A percentile compares a stretch with the other conserved stretches of the same genome.
Conservation (phyloP, 495 filamentous ascomycete genomes). For the Lineolata rhizophorae region DNA sequence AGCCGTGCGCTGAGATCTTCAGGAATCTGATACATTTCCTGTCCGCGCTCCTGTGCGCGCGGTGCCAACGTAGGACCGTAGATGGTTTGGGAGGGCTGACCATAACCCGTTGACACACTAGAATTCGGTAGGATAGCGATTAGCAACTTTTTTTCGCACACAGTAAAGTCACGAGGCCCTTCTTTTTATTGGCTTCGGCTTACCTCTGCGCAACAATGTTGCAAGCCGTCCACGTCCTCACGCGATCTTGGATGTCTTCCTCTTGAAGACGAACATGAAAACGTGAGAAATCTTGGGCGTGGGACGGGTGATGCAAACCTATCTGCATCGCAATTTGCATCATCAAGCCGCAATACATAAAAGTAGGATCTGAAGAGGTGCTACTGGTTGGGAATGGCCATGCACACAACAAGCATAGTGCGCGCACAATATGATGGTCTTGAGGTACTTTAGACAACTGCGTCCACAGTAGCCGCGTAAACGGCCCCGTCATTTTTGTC, state of each 20-base stretch:
- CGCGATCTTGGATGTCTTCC: constrained; percentile 65
- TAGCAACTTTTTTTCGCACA: not conserved
- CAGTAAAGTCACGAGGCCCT: not conserved
- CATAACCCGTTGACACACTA: constrained; percentile 70
- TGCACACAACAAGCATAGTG: constrained; percentile 67
- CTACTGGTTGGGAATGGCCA: constrained; percentile 82
- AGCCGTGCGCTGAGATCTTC: constrained; percentile 44
- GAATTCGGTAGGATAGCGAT: not conserved
- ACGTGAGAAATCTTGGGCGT: constrained; percentile 76
- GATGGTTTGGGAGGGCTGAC: constrained; percentile 68
- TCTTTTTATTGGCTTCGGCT: constrained; percentile 23
- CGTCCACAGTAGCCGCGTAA: constrained; percentile 59
- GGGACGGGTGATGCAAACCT: constrained; percentile 71
- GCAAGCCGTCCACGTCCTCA: constrained; percentile 77
- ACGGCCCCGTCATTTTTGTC: constrained; percentile 43
- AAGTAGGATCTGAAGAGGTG: constrained; percentile 70
- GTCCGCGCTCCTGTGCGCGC: constrained; percentile 29
- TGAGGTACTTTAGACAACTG: constrained; percentile 66
- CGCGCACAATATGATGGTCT: constrained; percentile 79
- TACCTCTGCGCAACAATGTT: constrained; percentile 87
- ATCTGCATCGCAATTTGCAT: constrained; percentile 83
- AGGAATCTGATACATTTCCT: constrained; percentile 31
- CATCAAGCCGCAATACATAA: constrained; percentile 79
- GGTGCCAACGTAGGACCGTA: constrained; percentile 71
- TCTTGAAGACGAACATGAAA: constrained; percentile 63